Evolutionary conservation across 2,329 filamentous ascomycete genomes (phyloP).

Genomic region (Ascochyta rabiei): DNA sequence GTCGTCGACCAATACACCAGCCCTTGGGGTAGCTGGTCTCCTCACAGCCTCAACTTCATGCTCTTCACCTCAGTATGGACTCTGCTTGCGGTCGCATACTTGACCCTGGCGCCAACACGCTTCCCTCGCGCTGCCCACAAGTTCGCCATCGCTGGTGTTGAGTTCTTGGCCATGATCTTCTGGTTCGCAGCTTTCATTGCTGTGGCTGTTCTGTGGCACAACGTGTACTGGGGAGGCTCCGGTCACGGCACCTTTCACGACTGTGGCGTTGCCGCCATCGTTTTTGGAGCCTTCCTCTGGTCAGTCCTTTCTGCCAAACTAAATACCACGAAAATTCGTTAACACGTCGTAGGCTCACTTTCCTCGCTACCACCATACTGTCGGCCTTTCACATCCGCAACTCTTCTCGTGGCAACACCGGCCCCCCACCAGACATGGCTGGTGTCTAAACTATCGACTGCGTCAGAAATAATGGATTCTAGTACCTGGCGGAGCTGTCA

Average conservation of each 20-base stretch:
- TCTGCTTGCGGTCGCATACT: slow-evolving; percentile 69
- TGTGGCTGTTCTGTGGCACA: slow-evolving; percentile 68
- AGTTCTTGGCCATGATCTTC: slow-evolving; percentile 79
- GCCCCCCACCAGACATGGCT: slow-evolving; percentile 46
- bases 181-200: slow-evolving; percentile 91
- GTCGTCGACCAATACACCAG: slow-evolving; percentile 58
- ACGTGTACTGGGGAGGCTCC: slow-evolving; percentile 53
- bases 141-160: slow-evolving; percentile 70
- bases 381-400: slow-evolving; percentile 56
- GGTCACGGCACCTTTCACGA: slow-evolving; percentile 58
- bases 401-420: slow-evolving; percentile 42
- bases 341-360: slow-evolving; percentile 53
- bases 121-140: slow-evolving; percentile 66
- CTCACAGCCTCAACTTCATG: slow-evolving; percentile 73
- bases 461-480: too few relatives aligned
- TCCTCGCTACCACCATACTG: slow-evolving; percentile 57
- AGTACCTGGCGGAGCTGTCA: neutral
- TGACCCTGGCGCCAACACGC: slow-evolving; percentile 71
- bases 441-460: slow-evolving; percentile 37
- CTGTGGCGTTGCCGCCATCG: slow-evolving; percentile 66
- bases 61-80: slow-evolving; percentile 83
- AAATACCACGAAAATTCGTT: slow-evolving; percentile 2
- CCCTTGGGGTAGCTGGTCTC: slow-evolving; percentile 57
- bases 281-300: slow-evolving; percentile 73
- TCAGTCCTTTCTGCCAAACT: slow-evolving; percentile 48